Conservation (phyloP, 1,284 basidiomycete genomes). For the Schizophyllum amplum region DNA sequence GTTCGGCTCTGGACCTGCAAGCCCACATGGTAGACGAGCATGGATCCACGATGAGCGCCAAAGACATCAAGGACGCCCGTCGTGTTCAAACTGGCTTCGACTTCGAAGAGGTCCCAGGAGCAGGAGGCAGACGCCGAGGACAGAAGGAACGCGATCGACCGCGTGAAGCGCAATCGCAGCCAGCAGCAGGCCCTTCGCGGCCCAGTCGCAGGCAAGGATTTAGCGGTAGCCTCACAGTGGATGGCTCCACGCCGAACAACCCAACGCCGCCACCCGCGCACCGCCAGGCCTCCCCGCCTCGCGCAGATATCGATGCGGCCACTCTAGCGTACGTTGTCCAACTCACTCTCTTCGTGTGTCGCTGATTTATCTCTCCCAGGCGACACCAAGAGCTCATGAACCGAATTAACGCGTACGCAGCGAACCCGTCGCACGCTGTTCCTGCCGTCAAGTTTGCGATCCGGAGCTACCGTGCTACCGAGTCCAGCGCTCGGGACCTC, state of each 20-base stretch:
- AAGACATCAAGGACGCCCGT: slow-evolving; percentile 72
- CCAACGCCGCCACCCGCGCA: slow-evolving; percentile 33
- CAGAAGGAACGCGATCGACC: slow-evolving; percentile 35
- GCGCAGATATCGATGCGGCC: slow-evolving; percentile 44
- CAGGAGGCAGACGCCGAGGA: slow-evolving; percentile 24
- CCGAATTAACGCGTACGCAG: slow-evolving; percentile 60
- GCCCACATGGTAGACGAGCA: slow-evolving; percentile 89
- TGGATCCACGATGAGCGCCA: slow-evolving; percentile 69
- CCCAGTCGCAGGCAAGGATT: slow-evolving; percentile 50
- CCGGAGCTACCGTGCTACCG: slow-evolving; percentile 71
- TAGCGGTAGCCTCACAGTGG: slow-evolving; percentile 52
- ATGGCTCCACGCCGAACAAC: slow-evolving; percentile 20
- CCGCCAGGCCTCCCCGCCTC: slow-evolving; percentile 17
- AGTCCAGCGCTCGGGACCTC: slow-evolving; percentile 78
- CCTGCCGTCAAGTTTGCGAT: slow-evolving; percentile 77
- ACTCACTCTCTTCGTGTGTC: background rate
- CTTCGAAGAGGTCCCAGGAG: slow-evolving; percentile 46
- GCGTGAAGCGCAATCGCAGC: slow-evolving; percentile 20
- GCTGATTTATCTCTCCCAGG: slow-evolving; percentile 27
- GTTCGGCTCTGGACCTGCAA: slow-evolving; percentile 81
- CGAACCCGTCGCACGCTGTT: slow-evolving; percentile 66
- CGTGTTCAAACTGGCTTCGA: slow-evolving; percentile 78
- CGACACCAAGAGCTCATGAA: slow-evolving; percentile 64
- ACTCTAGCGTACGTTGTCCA: slow-evolving; percentile 39
- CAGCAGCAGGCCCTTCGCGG: slow-evolving; percentile 23